These are phyloP conservation scores for Colletotrichum endophyticum DNA, from an alignment of 2,329 filamentous ascomycete genomes.

Conservation along the genomic window DNA sequence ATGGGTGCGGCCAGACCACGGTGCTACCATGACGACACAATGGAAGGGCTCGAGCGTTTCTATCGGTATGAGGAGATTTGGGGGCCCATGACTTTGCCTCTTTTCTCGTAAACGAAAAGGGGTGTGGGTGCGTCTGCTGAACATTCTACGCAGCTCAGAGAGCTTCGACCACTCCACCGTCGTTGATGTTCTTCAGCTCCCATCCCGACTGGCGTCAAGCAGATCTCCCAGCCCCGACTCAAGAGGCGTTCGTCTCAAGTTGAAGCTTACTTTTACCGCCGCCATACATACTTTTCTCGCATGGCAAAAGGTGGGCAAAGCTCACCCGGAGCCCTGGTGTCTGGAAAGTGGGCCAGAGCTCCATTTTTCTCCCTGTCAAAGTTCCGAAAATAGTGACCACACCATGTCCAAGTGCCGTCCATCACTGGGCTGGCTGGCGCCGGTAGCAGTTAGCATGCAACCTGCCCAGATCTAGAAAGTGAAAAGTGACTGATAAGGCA, in stretches of 20 bases:
- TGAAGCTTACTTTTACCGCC: background rate
- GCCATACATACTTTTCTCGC: background rate
- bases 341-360: background rate
- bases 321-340: background rate
- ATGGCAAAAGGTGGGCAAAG: background rate
- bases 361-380: background rate
- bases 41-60: background rate
- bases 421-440: background rate
- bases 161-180: background rate
- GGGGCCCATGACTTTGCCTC: background rate
- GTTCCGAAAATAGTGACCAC: background rate
- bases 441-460: background rate
- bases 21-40: slow-evolving; percentile 5
- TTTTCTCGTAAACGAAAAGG: background rate
- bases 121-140: background rate
- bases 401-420: background rate
- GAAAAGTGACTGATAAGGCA: background rate
- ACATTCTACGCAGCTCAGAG: background rate
- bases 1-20: background rate
- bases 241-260: background rate
- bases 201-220: background rate
- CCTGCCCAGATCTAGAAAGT: background rate
- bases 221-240: no score
- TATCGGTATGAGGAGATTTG: background rate
- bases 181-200: background rate